Conservation (phyloP, 179 eudicot species). For the Nepenthes alata region DNA sequence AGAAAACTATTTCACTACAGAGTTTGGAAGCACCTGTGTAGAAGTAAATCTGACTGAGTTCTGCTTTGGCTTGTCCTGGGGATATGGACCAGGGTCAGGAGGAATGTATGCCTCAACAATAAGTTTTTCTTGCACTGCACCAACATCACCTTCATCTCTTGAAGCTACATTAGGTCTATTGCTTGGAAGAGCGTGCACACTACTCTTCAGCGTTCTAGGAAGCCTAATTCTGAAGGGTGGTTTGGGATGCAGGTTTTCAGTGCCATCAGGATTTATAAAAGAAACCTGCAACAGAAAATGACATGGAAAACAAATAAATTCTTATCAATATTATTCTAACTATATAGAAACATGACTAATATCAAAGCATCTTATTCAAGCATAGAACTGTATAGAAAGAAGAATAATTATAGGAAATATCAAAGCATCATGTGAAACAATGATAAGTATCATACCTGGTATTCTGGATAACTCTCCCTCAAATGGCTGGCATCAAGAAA, state of each 20-base stretch:
- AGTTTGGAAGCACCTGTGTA: slow-evolving; percentile 49
- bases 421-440: too few relatives aligned
- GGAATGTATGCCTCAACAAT: slow-evolving; percentile 84
- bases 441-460: slow-evolving; percentile 35
- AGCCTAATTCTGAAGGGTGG: slow-evolving; percentile 72
- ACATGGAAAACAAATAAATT: slow-evolving; percentile 7
- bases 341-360: too few relatives aligned
- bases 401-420: neutral
- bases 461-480: slow-evolving; percentile 55
- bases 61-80: slow-evolving; percentile 97
- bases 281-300: slow-evolving; percentile 35
- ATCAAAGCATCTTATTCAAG: too few relatives aligned
- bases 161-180: slow-evolving; percentile 27
- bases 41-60: slow-evolving; percentile 86
- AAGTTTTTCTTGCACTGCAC: slow-evolving; percentile 46
- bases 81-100: slow-evolving; percentile 97
- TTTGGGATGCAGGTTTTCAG: slow-evolving; percentile 48
- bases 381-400: neutral
- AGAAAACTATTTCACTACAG: neutral
- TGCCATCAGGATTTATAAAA: slow-evolving; percentile 63
- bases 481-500: slow-evolving; percentile 82
- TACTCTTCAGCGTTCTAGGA: slow-evolving; percentile 57
- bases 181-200: slow-evolving; percentile 51
- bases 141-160: slow-evolving; percentile 15
- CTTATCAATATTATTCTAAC: neutral